Evolutionary conservation across 768 basidiomycete genomes (phyloP), one percentile per base, ranked within the genome.

Genomic region (Fistulinella prunicolor): DNA sequence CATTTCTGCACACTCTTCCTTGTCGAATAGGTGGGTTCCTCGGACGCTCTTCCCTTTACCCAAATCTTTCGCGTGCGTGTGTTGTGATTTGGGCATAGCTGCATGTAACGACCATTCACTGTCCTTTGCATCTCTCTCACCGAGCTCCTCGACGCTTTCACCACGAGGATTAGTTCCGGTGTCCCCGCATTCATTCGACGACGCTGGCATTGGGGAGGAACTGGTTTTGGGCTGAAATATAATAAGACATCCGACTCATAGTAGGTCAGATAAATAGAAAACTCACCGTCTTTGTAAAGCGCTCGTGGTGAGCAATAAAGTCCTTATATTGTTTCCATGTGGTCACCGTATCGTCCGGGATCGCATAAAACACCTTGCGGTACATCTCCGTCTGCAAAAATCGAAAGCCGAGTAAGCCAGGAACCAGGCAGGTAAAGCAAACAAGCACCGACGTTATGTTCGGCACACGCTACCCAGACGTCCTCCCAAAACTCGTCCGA

Each of bases 311-410:
- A 6, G 74, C 66, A 38, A 86, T 70, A 58, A 89, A 97, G 53
- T 94, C 89, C 62, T 85, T 94, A 69, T 86, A 97, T 61, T 92
- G 88, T 60, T 94, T 94, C 95, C 95, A 99, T 0, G 94, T 95
- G 2, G 85, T 86, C 50, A 97, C 81, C 20, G 83, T 74, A 64
- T 99, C 94, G 64, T 98, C 95, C 6, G 96, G 95, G 45, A 94
- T 73, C 29, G 88, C 86, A 58, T 92, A 86, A 73, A 99, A 99
- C 4, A 97, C 93, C 63, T 89, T 94, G 46, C 94, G 85, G 70
- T 81, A 97, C 54, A 97, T 92, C 64, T 95, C 90, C 52, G 95
- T 99, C 93, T 94, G 50, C 10, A 47, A 42, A 13, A 45, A 43
- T 26, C 6, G 13, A 28, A 6, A 28, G 5, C 10, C 26, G 6